phyloP scores from a whole-genome alignment of 345 rosid genomes.

The Noccaea bulbosa region DNA sequence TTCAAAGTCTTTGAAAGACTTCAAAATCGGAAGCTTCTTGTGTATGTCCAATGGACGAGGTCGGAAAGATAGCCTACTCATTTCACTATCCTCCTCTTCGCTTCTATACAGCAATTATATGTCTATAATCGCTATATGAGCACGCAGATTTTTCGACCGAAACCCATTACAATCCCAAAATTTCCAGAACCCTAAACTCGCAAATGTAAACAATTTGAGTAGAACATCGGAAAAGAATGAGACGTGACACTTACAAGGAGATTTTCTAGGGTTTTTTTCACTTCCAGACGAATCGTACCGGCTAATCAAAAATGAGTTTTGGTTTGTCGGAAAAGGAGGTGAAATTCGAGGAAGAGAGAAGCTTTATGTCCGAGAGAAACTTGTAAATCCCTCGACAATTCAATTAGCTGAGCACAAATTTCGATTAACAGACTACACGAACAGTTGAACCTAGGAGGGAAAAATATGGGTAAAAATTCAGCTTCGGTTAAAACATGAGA shows the following conservation, averaged over 20 bases:
- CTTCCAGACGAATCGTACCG: constrained; percentile 1
- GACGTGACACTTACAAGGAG: constrained; percentile 25
- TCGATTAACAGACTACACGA: constrained; percentile 17
- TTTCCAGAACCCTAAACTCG: constrained; percentile 14
- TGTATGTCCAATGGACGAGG: constrained; percentile 95
- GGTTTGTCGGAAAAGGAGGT: neutral
- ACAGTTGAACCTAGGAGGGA: constrained; percentile 29
- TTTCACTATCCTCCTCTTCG: constrained; percentile 34
- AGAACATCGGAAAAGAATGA: neutral
- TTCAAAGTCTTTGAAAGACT: constrained; percentile 86
- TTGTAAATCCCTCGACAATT: neutral
- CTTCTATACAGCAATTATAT: constrained; percentile 7
- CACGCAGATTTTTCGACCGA: neutral
- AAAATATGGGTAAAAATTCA: neutral
- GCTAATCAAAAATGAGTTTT: neutral
- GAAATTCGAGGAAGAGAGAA: constrained; percentile 16
- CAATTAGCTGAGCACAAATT: constrained; percentile 1
- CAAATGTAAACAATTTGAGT: constrained; percentile 14
- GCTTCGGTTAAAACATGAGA: neutral
- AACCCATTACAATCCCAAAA: neutral
- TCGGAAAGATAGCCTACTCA: constrained; percentile 92
- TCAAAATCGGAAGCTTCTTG: constrained; percentile 94
- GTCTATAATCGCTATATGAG: neutral
- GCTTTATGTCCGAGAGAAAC: constrained; percentile 1
- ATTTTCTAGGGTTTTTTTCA: constrained; percentile 32